These are phyloP conservation scores for Fomitopsis schrenkii DNA, from an alignment of 1,284 basidiomycete genomes.

Conservation along the genomic window DNA sequence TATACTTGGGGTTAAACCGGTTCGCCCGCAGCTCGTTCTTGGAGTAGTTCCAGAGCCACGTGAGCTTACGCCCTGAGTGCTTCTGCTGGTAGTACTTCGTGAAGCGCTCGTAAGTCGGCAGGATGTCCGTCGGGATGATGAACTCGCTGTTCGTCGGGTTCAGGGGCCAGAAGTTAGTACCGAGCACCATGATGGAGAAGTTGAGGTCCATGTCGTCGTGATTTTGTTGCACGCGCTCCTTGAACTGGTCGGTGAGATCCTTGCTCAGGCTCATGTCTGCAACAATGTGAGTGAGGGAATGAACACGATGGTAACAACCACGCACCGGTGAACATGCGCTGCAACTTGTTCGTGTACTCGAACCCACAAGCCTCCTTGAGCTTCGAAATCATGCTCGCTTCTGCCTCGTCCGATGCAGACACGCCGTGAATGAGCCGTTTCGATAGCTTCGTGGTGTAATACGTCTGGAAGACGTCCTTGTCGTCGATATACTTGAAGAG, in stretches of 20 bases:
- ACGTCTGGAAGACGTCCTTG: conserved; percentile 99
- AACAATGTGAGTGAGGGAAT: conserved; percentile 4
- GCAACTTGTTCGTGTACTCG: conserved; percentile 98
- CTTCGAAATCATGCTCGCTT: conserved; percentile 98
- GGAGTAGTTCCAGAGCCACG: conserved; percentile 97
- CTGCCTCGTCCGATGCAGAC: conserved; percentile 95
- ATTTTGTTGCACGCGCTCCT: conserved; percentile 87
- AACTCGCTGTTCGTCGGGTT: conserved; percentile 83
- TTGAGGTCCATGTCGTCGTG: conserved; percentile 85
- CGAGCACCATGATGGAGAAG: conserved; percentile 92
- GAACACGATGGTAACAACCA: background rate
- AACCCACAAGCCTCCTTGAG: conserved; percentile 98
- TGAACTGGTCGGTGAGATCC: conserved; percentile 96
- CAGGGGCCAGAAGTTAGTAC: conserved; percentile 96
- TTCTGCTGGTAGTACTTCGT: conserved; percentile 92
- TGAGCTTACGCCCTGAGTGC: conserved; percentile 92
- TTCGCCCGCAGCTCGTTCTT: conserved; percentile 95
- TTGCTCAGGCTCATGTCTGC: conserved; percentile 94
- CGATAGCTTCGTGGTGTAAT: conserved; percentile 96
- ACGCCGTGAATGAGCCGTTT: conserved; percentile 91
- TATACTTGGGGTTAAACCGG: conserved; percentile 93
- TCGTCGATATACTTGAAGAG: conserved; percentile 99
- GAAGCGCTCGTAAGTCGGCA: conserved; percentile 89
- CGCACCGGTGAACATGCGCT: conserved; percentile 95
- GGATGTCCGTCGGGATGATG: conserved; percentile 85